A percentile compares a stretch with the other conserved stretches of the same genome.
phyloP scores from a whole-genome alignment of 495 filamentous ascomycete genomes.

The Lophium mytilinum region DNA sequence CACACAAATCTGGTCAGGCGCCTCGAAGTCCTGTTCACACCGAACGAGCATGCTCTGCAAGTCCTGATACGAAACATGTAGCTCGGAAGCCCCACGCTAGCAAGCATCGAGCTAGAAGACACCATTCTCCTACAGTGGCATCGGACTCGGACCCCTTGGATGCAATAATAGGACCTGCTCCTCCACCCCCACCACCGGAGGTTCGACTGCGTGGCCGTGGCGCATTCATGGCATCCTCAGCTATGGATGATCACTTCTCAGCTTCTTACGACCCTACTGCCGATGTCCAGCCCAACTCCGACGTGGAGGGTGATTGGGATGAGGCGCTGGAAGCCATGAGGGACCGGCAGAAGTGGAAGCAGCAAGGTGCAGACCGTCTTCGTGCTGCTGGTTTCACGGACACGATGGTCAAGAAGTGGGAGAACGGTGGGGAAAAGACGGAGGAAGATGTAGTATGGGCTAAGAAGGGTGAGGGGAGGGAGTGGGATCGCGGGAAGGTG shows the following conservation, averaged over 20 bases:
- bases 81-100: neutral
- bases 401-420: slow-evolving; percentile 68
- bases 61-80: neutral
- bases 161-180: slow-evolving; percentile 70
- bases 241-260: slow-evolving; percentile 75
- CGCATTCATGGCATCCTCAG: slow-evolving; percentile 41
- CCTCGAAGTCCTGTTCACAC: neutral
- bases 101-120: neutral
- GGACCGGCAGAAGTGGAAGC: slow-evolving; percentile 76
- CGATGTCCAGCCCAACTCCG: slow-evolving; percentile 55
- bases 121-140: slow-evolving; percentile 6
- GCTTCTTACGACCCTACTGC: slow-evolving; percentile 64
- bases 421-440: slow-evolving; percentile 53
- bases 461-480: slow-evolving; percentile 68
- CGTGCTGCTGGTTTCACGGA: slow-evolving; percentile 74
- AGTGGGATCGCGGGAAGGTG: slow-evolving; percentile 87
- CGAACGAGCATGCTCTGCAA: neutral
- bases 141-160: slow-evolving; percentile 69
- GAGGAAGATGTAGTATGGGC: slow-evolving; percentile 69
- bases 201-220: slow-evolving; percentile 73
- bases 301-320: slow-evolving; percentile 66
- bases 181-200: slow-evolving; percentile 43
- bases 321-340: slow-evolving; percentile 69
- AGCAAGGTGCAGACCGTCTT: slow-evolving; percentile 67
- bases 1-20: slow-evolving; percentile 4